Percentiles rank a stretch among this genome's conserved stretches.
These are phyloP conservation scores for Cyphellophora europaea DNA, from an alignment of 2,329 filamentous ascomycete genomes.

Conservation along the genomic window DNA sequence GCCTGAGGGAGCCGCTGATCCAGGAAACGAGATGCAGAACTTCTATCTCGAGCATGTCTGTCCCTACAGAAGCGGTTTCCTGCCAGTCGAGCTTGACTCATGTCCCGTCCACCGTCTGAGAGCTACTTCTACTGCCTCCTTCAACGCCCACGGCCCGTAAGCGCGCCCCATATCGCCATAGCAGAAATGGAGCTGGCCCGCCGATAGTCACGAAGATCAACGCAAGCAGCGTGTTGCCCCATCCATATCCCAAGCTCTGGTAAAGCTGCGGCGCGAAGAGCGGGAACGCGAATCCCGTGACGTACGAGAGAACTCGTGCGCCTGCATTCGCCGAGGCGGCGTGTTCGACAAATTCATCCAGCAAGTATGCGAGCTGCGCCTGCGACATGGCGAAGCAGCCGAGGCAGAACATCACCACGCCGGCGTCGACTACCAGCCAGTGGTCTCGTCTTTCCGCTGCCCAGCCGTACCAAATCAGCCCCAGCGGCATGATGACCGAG, in stretches of 20 bases:
- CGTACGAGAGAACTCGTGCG: constrained; percentile 3
- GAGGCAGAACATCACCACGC: constrained; percentile 9
- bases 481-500: constrained; percentile 31
- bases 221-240: constrained; percentile 7
- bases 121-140: too few species aligned
- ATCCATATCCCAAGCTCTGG: constrained; percentile 8
- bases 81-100: not conserved
- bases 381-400: constrained; percentile 3
- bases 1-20: not conserved
- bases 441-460: constrained; percentile 15
- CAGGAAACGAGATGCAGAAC: constrained; percentile 1
- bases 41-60: constrained; percentile 12
- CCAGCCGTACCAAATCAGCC: constrained; percentile 22
- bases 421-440: constrained; percentile 21
- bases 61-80: constrained; percentile 10
- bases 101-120: too few species aligned
- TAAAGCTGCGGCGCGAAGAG: constrained; percentile 12
- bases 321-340: constrained; percentile 4
- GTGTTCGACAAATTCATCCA: constrained; percentile 6
- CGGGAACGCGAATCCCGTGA: constrained; percentile 10
- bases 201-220: constrained; percentile 3
- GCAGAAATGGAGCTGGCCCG: constrained; percentile 38
- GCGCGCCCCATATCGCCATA: constrained; percentile 41
- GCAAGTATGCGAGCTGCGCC: constrained; percentile 8
- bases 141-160: too few species aligned